Evolutionary conservation across 2,329 filamentous ascomycete species (phyloP).

Genomic region (Xylariomycetidae sp.): DNA sequence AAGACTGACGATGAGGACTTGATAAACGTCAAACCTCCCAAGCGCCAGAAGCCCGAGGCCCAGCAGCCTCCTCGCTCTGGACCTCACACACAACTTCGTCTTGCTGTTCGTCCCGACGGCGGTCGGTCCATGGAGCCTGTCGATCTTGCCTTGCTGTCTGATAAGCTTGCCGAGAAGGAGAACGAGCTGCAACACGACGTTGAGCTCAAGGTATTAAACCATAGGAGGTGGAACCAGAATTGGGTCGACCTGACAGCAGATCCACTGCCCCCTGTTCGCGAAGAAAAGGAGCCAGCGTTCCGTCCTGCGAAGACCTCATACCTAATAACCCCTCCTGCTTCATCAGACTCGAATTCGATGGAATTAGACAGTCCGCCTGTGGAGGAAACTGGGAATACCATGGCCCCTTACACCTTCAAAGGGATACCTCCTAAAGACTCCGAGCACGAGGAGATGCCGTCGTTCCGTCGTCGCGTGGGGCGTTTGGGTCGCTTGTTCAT

Average conservation of each 20-base stretch:
- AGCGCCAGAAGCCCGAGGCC: constrained; percentile 53
- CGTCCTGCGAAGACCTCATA: constrained; percentile 69
- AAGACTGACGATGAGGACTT: constrained; percentile 92
- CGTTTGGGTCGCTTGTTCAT: constrained; percentile 83
- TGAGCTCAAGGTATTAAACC: constrained; percentile 80
- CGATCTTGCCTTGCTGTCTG: constrained; percentile 72
- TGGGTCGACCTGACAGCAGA: constrained; percentile 84
- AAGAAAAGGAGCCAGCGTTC: constrained; percentile 61
- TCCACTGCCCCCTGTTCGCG: constrained; percentile 74
- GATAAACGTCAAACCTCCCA: constrained; percentile 83
- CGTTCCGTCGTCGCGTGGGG: constrained; percentile 79
- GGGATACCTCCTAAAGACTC: constrained; percentile 37
- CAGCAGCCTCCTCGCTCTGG: constrained; percentile 55
- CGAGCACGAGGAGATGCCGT: constrained; percentile 45
- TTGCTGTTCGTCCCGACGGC: constrained; percentile 65
- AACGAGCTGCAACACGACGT: constrained; percentile 78
- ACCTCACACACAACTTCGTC: constrained; percentile 60
- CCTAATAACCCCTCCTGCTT: constrained; percentile 60
- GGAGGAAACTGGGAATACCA: constrained; percentile 25
- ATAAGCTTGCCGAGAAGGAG: constrained; percentile 75
- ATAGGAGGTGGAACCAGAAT: constrained; percentile 86
- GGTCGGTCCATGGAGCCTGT: constrained; percentile 64
- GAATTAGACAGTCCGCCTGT: constrained; percentile 45
- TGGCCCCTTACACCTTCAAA: constrained; percentile 39
- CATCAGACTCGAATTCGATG: constrained; percentile 51